Conservation (phyloP, 2,329 filamentous ascomycete species). For the Nigrospora sphaerica region DNA sequence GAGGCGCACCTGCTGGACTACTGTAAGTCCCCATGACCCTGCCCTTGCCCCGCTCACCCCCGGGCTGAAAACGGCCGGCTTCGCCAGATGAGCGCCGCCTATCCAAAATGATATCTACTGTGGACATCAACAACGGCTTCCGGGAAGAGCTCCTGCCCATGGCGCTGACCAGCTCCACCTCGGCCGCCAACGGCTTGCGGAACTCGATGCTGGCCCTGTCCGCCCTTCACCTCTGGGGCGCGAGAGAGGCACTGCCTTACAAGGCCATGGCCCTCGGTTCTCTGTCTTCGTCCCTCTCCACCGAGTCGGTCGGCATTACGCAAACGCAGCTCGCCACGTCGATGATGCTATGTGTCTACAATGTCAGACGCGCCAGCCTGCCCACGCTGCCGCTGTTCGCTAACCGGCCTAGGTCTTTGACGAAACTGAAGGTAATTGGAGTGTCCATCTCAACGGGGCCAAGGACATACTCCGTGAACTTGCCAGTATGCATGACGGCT, state of each 20-base stretch:
- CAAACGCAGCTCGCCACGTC: constrained; percentile 36
- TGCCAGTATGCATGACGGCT: constrained; percentile 16
- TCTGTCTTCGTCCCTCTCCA: constrained; percentile 28
- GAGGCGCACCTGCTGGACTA: constrained; percentile 22
- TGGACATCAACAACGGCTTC: constrained; percentile 38
- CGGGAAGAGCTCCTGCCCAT: constrained; percentile 36
- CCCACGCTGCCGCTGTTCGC: not conserved
- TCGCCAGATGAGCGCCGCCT: constrained; percentile 29
- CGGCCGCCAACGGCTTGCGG: constrained; percentile 28
- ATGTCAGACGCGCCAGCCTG: constrained; percentile 22
- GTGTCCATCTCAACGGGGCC: constrained; percentile 34
- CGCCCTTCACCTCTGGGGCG: constrained; percentile 31
- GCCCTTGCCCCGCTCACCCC: too few species aligned
- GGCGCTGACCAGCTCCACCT: constrained; percentile 27
- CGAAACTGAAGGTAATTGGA: constrained; percentile 37
- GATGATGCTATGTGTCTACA: constrained; percentile 45
- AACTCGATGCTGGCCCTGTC: constrained; percentile 37
- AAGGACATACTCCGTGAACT: constrained; percentile 26
- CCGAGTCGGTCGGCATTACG: constrained; percentile 18
- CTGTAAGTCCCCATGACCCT: constrained; percentile 12
- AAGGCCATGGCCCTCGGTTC: constrained; percentile 32
- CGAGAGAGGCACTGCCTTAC: constrained; percentile 31
- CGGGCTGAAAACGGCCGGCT: constrained; percentile 4
- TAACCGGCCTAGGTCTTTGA: constrained; percentile 35
- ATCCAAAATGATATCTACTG: constrained; percentile 38